Evolutionary conservation across 2,329 filamentous ascomycete genomes (phyloP).

Genomic region (Penicillium digitatum): DNA sequence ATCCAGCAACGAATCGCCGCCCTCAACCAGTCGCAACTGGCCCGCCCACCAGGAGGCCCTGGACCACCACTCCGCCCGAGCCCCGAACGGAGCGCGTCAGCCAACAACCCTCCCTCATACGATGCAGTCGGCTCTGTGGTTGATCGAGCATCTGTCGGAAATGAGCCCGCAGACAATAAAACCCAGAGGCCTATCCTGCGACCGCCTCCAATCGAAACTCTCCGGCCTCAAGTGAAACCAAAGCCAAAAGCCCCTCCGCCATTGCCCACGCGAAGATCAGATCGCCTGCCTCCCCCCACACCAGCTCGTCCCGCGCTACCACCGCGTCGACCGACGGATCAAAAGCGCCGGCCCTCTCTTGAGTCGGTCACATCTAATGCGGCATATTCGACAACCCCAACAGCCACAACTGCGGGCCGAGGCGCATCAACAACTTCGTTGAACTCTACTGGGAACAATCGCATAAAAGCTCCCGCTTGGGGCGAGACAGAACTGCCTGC

Average conservation of each 20-base stretch:
- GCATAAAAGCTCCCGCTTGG: slow-evolving; percentile 54
- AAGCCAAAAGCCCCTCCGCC: slow-evolving; percentile 41
- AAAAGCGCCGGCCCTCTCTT: slow-evolving; percentile 40
- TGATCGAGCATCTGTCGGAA: slow-evolving; percentile 25
- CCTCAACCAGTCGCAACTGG: slow-evolving; percentile 44
- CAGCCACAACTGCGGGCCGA: slow-evolving; percentile 39
- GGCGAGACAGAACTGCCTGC: slow-evolving; percentile 53
- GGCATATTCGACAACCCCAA: slow-evolving; percentile 47
- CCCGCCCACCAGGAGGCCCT: slow-evolving; percentile 28
- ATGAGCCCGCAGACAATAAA: slow-evolving; percentile 25
- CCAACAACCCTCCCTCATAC: slow-evolving; percentile 36
- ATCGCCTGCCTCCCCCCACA: slow-evolving; percentile 18
- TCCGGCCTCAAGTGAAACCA: slow-evolving; percentile 25
- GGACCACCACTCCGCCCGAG: slow-evolving; percentile 26
- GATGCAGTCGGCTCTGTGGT: slow-evolving; percentile 30
- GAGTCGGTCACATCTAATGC: slow-evolving; percentile 54
- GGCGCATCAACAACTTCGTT: slow-evolving; percentile 33
- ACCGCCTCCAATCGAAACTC: slow-evolving; percentile 20
- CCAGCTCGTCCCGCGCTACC: slow-evolving; percentile 46
- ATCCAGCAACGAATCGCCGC: slow-evolving; percentile 47
- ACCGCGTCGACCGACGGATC: slow-evolving; percentile 40
- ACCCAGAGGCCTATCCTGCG: slow-evolving; percentile 26
- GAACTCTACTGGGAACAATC: slow-evolving; percentile 29
- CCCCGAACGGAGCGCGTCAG: slow-evolving; percentile 29
- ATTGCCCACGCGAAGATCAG: slow-evolving; percentile 43